These are phyloP conservation scores for Glycyrrhiza uralensis DNA, from an alignment of 306 rosid species.

Conservation along the genomic window DNA sequence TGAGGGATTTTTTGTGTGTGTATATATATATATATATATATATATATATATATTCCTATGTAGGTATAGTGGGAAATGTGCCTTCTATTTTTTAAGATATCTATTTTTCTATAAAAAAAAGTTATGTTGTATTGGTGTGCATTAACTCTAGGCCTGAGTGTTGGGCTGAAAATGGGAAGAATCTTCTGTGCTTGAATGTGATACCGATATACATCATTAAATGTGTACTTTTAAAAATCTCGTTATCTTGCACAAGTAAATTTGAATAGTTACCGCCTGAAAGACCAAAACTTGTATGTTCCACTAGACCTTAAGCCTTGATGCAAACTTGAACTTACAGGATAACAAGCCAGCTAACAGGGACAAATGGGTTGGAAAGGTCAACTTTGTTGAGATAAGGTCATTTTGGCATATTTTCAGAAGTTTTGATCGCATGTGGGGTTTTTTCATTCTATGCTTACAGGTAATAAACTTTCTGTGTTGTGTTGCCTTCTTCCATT, in stretches of 20 bases:
- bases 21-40: too few species aligned
- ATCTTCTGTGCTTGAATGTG: neutral
- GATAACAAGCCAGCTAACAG: constrained; percentile 50
- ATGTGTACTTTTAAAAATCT: neutral
- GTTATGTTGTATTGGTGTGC: neutral
- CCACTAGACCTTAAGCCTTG: constrained; percentile 14
- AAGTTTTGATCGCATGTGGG: constrained; percentile 99
- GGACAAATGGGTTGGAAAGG: constrained; percentile 96
- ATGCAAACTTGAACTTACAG: constrained; percentile 40
- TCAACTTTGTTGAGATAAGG: constrained; percentile 89
- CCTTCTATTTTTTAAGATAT: neutral
- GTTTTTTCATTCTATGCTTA: constrained; percentile 82
- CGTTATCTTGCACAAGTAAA: neutral
- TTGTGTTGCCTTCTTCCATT: neutral
- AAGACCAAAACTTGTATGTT: neutral
- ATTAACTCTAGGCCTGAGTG: neutral
- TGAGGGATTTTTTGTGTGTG: too few species aligned
- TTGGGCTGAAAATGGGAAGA: neutral
- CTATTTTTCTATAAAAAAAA: neutral
- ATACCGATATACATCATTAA: neutral
- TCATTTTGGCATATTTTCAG: constrained; percentile 94
- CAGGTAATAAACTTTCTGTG: constrained; percentile 56
- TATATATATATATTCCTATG: too few species aligned
- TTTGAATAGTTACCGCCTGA: neutral
- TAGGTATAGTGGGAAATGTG: neutral